Base-by-base conservation (phyloP, 306 rosid species). In the Mimosa bimucronata region DNA sequence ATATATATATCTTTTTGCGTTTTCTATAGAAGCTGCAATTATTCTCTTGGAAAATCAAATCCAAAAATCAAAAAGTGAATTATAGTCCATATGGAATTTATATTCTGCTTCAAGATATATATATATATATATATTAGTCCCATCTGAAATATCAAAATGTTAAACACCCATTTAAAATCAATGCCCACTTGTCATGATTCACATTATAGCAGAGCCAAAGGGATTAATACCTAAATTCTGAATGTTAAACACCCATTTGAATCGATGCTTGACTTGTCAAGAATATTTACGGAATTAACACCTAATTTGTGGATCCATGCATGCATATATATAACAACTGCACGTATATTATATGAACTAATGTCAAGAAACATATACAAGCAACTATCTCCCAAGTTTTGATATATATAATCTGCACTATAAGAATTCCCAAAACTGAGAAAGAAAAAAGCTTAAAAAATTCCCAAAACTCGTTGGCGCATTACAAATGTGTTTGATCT, bases 251-350 rank as follows among this genome's bases (percentile, higher is more conserved):
- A n/a, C n/a, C n/a, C n/a, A n/a, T n/a, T n/a, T n/a, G n/a, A n/a
- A n/a, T n/a, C n/a, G 52, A 71, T 28, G 48, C 21, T 28, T 28
- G 21, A 38, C 21, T 78, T 28, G 29, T 18, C 57, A 75, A 40
- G 44, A 19, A 9, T 42, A 70, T 29, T 37, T 26, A 14, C 41
- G 71, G 45, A 45, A 45, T 14, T 5, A 37, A 4, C 55, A 2
- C 6, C 2, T 69, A 14, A 25, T 31, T 80, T 34, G 44, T 52
- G 38, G 21, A 53, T 14, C 21, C 78, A 64, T 74, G 61, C 79
- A 80, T 74, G 67, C 38, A 61, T 14, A 14, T 26, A 46, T 11
- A 11, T 13, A 48, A 19, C 53, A 15, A 25, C 30, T 34, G 3
- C n/a, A 5, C 67, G 67, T 61, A 4, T 61, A 61, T 28, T 25